Conservation (phyloP, 495 filamentous ascomycete species). For the Articulospora tetracladia region DNA sequence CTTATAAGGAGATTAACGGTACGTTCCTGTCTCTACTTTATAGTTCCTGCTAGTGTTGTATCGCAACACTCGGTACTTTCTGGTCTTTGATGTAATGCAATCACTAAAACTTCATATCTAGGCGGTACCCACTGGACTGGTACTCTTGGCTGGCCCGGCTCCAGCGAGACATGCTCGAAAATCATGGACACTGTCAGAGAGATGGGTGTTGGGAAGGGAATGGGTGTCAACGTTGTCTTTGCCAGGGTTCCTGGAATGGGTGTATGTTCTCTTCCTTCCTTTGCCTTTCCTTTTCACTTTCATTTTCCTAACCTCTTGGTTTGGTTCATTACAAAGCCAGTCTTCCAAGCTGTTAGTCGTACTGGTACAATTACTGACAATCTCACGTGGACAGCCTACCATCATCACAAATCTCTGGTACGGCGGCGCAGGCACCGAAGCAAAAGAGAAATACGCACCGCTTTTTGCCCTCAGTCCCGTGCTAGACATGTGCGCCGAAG, state of each 20-base stretch:
- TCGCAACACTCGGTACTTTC: no score
- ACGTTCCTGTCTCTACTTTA: neutral
- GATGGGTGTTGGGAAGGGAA: neutral
- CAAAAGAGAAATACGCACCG: neutral
- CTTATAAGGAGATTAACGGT: conserved; percentile 12
- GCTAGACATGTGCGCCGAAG: neutral
- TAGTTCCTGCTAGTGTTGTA: no score
- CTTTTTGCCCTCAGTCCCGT: conserved; percentile 4
- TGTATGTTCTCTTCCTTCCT: neutral
- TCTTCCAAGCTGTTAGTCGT: no score
- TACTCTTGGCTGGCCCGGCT: neutral
- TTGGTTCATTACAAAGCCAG: no score
- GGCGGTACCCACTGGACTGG: conserved; percentile 1
- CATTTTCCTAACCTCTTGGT: neutral
- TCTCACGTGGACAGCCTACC: neutral
- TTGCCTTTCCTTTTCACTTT: neutral
- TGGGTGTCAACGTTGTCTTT: neutral
- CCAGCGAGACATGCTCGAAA: neutral
- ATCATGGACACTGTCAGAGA: neutral
- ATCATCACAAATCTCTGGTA: conserved; percentile 9
- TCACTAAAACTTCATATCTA: no score
- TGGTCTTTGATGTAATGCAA: no score
- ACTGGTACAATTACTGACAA: no score
- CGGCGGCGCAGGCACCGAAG: neutral
- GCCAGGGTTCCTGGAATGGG: neutral